Conservation (phyloP, 345 rosid genomes). For the Angophora floribunda region DNA sequence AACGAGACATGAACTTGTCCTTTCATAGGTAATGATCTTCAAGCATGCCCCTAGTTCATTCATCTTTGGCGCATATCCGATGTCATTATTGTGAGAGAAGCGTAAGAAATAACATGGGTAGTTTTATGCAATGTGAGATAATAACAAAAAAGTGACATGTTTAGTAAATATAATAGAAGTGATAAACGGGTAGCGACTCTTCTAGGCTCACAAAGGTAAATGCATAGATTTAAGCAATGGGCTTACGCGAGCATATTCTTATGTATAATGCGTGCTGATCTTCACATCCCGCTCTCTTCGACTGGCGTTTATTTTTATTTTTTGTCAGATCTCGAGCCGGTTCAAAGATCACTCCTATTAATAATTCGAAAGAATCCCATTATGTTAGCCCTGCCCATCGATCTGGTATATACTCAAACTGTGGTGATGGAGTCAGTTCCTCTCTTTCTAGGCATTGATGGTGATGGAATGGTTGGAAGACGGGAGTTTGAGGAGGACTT, state of each 20-base stretch:
- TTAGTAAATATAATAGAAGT: too few relatives aligned
- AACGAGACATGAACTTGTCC: too few relatives aligned
- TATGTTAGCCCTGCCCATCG: not conserved
- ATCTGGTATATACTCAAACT: not conserved
- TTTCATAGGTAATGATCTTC: too few relatives aligned
- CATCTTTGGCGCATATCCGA: not conserved
- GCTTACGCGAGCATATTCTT: not conserved
- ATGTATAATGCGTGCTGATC: not conserved
- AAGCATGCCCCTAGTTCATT: too few relatives aligned
- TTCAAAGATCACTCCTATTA: not conserved
- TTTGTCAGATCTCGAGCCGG: not conserved
- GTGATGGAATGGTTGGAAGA: not conserved
- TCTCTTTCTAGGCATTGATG: not conserved
- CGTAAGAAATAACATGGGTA: not conserved
- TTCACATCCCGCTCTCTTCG: not conserved
- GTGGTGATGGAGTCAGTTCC: not conserved
- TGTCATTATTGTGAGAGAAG: not conserved
- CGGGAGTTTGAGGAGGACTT: not conserved
- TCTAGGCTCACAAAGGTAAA: not conserved
- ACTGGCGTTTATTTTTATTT: not conserved
- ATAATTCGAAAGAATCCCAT: too few relatives aligned
- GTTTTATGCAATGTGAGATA: not conserved
- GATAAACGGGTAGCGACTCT: accelerated
- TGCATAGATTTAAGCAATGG: accelerated
- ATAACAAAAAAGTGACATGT: not conserved